Base-by-base conservation (phyloP, 768 basidiomycete genomes). In the Boletus rubescentipes region DNA sequence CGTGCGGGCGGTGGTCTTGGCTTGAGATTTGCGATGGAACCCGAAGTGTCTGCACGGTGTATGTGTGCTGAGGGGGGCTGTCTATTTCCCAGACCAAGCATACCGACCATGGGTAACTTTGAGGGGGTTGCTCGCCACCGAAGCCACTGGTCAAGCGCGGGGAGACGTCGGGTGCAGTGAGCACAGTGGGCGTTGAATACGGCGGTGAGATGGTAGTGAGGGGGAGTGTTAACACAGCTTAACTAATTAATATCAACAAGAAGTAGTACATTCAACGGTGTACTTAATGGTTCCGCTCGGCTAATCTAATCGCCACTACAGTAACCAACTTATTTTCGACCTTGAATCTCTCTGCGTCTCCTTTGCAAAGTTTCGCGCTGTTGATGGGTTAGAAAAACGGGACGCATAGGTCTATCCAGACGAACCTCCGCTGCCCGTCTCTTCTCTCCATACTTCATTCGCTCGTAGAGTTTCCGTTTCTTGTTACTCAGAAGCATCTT, bases 401-500 rank as follows among this genome's bases (percentile, higher is more conserved):
- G 37, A 18, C 20, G 32, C 40, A 29, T 37, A 41, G 18, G 37
- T 29, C 37, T 36, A 26, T 20, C 7, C 53, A 48, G 23, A 75
- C 86, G 61, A 68, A 94, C 94, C 89, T 96, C 91, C 23, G 79
- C 74, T 14, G 78, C 77, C 55, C 86, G 85, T 73, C 87, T 90
- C 68, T 81, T 79, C 67, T 95, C 82, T 60, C 86, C 85, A 67
- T 90, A 83, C 74, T 93, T 92, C 83, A 97, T 90, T 74, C 89
- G 89, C 72, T 93, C 92, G 69, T 95, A 96, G 63, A 97, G 72
- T 73, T 95, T 95, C 63, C 85, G 82, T 71, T 96, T 89, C 75
- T 90, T 93, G 72, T 92, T 93, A 76, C 91, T 96, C 86, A 97
- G 87, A 84, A 98, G 80, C 86, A 98, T 96, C 80, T 95, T 96